Conservation (phyloP, 352 stramenopile species). For the Globisporangium abappressorium region DNA sequence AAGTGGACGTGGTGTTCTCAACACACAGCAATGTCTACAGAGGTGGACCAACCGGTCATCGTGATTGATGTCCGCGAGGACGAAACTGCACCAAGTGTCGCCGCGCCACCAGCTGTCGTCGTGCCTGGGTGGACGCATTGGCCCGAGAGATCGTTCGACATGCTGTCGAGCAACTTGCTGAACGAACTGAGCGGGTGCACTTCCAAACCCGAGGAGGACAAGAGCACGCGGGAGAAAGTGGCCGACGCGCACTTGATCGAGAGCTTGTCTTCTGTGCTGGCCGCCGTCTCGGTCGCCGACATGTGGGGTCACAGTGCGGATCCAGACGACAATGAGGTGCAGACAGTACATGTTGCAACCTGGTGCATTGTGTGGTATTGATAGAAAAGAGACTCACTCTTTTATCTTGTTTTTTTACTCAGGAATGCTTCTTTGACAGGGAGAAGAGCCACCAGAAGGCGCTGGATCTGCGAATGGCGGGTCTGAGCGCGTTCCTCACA, state of each 20-base stretch:
- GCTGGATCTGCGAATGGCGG: constrained; percentile 15
- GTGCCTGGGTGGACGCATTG: constrained; percentile 54
- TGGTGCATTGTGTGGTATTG: neutral
- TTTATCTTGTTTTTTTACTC: neutral
- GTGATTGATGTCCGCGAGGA: constrained; percentile 5
- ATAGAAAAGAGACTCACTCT: neutral
- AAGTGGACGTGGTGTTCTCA: constrained; percentile 19
- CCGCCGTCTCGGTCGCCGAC: constrained; percentile 46
- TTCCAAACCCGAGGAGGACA: constrained; percentile 30
- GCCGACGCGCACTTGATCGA: constrained; percentile 35
- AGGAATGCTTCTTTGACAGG: constrained; percentile 26
- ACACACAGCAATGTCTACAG: neutral
- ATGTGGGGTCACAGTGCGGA: constrained; percentile 22
- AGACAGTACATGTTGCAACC: neutral
- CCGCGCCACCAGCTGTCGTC: neutral
- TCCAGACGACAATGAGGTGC: constrained; percentile 28
- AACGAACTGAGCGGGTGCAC: constrained; percentile 27
- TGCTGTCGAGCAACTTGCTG: constrained; percentile 61
- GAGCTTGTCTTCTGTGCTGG: constrained; percentile 43
- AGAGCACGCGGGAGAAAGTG: constrained; percentile 36
- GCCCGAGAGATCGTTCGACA: constrained; percentile 45
- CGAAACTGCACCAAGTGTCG: neutral
- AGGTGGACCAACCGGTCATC: constrained; percentile 1
- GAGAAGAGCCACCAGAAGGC: constrained; percentile 14
- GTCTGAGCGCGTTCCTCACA: constrained; percentile 15